These are phyloP conservation scores for Hemisphaericaspora nanyangensis DNA, from an alignment of 805 yeast species.

Conservation along the genomic window DNA sequence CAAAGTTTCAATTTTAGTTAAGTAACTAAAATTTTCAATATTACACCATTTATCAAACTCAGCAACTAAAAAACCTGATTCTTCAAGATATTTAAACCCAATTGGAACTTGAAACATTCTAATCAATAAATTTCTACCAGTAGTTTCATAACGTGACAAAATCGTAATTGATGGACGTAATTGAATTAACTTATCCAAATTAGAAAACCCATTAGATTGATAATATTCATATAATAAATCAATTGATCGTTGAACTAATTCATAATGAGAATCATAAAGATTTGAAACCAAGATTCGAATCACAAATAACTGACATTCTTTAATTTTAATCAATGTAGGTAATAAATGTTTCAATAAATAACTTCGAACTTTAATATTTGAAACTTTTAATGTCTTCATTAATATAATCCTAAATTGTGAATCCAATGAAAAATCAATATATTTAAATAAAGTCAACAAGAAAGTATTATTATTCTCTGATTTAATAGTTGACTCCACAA, in stretches of 20 bases:
- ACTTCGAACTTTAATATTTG: constrained; percentile 48
- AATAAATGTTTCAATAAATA: constrained; percentile 55
- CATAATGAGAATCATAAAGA: constrained; percentile 54
- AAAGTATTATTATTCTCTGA: constrained; percentile 44
- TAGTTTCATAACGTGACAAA: constrained; percentile 14
- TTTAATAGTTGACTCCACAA: constrained; percentile 46
- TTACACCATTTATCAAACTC: constrained; percentile 67
- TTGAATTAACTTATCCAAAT: constrained; percentile 48
- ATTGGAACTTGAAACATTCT: constrained; percentile 59
- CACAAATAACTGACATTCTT: constrained; percentile 44
- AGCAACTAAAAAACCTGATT: constrained; percentile 53
- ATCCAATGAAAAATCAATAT: constrained; percentile 53
- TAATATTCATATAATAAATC: constrained; percentile 19
- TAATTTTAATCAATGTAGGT: constrained; percentile 32
- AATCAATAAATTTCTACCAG: constrained; percentile 48
- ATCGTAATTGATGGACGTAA: constrained; percentile 52
- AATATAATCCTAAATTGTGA: constrained; percentile 69
- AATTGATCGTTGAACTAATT: constrained; percentile 18
- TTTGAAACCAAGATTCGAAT: constrained; percentile 58
- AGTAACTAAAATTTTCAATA: constrained; percentile 42
- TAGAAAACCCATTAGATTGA: constrained; percentile 25
- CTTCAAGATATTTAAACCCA: constrained; percentile 67
- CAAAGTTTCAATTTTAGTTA: constrained; percentile 42
- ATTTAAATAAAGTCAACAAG: constrained; percentile 52
- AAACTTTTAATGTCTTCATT: constrained; percentile 57